Percentiles rank a stretch among this genome's conserved stretches.
These are phyloP conservation scores for Agrocybe pediades DNA, from an alignment of 768 basidiomycete genomes.

Conservation along the genomic window DNA sequence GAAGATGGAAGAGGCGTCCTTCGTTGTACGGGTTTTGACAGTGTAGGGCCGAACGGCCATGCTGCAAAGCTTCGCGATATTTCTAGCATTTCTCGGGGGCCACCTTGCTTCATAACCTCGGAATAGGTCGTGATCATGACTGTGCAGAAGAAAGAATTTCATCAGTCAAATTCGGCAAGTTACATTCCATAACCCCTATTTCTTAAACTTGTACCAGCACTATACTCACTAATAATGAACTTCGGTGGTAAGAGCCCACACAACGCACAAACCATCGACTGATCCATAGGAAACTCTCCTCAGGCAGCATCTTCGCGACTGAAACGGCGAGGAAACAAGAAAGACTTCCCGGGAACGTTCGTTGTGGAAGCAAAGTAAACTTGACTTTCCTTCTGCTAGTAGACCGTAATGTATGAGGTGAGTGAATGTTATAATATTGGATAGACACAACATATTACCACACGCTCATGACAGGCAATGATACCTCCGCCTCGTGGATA, in stretches of 20 bases:
- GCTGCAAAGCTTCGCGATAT: not conserved
- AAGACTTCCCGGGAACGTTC: not conserved
- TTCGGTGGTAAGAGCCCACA: no score
- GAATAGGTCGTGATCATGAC: not conserved
- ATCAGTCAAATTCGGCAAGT: not conserved
- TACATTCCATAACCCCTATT: not conserved
- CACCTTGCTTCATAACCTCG: not conserved
- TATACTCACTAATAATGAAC: no score
- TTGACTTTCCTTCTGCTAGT: not conserved
- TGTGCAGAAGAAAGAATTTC: not conserved
- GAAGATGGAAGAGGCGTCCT: no score
- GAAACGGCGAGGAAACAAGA: not conserved
- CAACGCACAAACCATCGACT: no score
- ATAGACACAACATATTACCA: not conserved
- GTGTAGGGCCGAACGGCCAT: no score
- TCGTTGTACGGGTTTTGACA: no score
- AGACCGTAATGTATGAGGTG: not conserved
- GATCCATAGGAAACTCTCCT: no score
- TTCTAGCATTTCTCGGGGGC: not conserved
- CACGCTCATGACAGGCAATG: slow-evolving; percentile 8
- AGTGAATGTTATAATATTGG: not conserved
- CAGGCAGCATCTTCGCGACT: no score
- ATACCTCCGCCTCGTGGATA: slow-evolving; percentile 15
- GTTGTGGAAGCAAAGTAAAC: slow-evolving; percentile 1
- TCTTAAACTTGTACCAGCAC: not conserved